Evolutionary conservation across 2,329 filamentous ascomycete genomes (phyloP), one percentile per base, ranked within the genome.

Genomic region (Chrysoporthe austroafricana): DNA sequence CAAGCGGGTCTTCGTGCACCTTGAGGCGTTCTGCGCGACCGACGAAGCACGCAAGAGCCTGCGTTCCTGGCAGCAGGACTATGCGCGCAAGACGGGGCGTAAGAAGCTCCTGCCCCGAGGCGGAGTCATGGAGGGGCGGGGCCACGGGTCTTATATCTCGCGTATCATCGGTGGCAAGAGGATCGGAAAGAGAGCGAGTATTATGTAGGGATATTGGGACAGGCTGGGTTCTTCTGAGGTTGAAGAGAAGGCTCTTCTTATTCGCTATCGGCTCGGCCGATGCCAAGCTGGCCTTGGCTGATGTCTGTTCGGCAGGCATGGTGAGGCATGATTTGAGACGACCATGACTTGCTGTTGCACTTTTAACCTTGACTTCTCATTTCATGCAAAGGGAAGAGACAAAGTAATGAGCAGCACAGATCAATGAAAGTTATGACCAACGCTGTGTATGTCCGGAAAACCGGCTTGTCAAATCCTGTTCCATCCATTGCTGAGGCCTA

Each of bases 21-120:
- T 88, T 0, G 80, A 84, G 52, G 73, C 76, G 0, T 74, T 82
- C 16, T 88, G 86, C 68, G 73, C 74, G 9, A 87, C 83, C 0
- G 72, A 72, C 2, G 83, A 84, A 61, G 85, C 86, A 0, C 79
- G 76, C n/a, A 72, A 76, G 5, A 84, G 85, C 43, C 75, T 88
- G 2, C 77, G 77, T 42, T 71, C 74, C 4, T 88, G 84, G 81
- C 85, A 86, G 73, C 78, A 83, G 68, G 70, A 69, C 3, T 88
- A 84, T 72, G 84, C 85, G 39, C 78, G 81, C 8, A 77, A 73
- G 3, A 70, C 73, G 57, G 74, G 76, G 11, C 77, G 79, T n/a
- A 74, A 78, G 2, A 71, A 70, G 16, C 74, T 86, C 5, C 76
- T 85, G 0, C 82, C 84, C 0, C 68, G 72, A 1, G 80, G 80